These are phyloP conservation scores for Ogataea corticis DNA, from an alignment of 805 yeast genomes.

Conservation along the genomic window DNA sequence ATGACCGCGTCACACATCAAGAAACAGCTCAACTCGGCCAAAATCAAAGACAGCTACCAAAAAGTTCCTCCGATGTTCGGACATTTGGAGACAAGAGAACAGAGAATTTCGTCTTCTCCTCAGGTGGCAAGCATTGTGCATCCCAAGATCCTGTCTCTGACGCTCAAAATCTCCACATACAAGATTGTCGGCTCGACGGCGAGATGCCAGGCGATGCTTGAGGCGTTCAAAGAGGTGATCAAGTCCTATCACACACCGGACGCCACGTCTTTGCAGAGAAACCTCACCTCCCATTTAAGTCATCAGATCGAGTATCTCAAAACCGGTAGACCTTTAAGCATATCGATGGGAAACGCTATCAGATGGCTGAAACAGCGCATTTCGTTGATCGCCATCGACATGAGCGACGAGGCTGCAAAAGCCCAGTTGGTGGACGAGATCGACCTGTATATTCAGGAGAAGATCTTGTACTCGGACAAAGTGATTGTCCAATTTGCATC, in stretches of 20 bases:
- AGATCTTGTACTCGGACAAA: conserved; percentile 78
- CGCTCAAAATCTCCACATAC: conserved; percentile 80
- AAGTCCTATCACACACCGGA: conserved; percentile 80
- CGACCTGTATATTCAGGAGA: conserved; percentile 79
- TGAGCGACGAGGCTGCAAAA: conserved; percentile 69
- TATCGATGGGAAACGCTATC: conserved; percentile 96
- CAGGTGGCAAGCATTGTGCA: conserved; percentile 72
- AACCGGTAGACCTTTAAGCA: conserved; percentile 86
- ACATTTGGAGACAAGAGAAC: conserved; percentile 78
- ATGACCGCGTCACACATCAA: conserved; percentile 52
- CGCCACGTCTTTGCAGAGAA: conserved; percentile 82
- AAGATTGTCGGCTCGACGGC: conserved; percentile 87
- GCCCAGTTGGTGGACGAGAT: conserved; percentile 61
- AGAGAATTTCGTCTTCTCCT: conserved; percentile 60
- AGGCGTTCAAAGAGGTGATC: conserved; percentile 79
- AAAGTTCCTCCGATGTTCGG: conserved; percentile 70
- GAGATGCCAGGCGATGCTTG: conserved; percentile 81
- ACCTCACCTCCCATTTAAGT: conserved; percentile 82
- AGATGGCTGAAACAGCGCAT: conserved; percentile 97
- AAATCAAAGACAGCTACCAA: conserved; percentile 42
- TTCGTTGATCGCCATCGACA: conserved; percentile 74
- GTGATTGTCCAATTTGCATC: conserved; percentile 82
- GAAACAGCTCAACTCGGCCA: conserved; percentile 54
- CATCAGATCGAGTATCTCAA: conserved; percentile 92
- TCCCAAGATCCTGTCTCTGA: conserved; percentile 76